Evolutionary conservation across 2,329 filamentous ascomycete genomes (phyloP).

Genomic region (Phyllosticta paracitricarpa): DNA sequence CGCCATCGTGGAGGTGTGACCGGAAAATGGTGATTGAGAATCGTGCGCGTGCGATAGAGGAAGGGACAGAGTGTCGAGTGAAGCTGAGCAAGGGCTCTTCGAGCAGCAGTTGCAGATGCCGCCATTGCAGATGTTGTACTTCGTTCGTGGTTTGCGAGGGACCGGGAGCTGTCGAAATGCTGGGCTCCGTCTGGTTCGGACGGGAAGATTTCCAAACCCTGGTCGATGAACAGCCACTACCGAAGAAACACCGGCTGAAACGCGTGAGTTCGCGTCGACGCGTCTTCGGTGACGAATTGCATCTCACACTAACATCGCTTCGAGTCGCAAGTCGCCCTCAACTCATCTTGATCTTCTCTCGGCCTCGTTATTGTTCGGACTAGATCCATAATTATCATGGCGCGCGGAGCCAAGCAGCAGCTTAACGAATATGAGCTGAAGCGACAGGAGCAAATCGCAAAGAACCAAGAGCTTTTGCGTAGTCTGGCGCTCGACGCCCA

Average conservation of each 20-base stretch:
- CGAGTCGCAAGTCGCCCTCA: not conserved
- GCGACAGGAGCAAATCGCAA: constrained; percentile 74
- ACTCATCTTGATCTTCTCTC: not conserved
- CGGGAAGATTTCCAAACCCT: not conserved
- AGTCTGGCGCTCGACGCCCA: constrained; percentile 60
- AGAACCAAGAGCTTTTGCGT: constrained; percentile 72
- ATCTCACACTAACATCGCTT: constrained; percentile 3
- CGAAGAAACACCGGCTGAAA: not conserved
- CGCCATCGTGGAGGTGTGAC: not conserved
- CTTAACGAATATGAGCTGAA: constrained; percentile 82
- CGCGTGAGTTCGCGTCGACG: constrained; percentile 10
- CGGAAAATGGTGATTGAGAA: constrained; percentile 21
- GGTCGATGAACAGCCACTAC: not conserved
- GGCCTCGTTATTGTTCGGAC: not conserved
- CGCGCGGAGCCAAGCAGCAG: constrained; percentile 33
- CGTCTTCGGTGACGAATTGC: not conserved
- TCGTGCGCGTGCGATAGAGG: constrained; percentile 61
- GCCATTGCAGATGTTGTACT: not conserved
- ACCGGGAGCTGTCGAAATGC: not conserved
- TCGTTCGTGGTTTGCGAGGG: not conserved
- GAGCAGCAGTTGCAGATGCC: not conserved
- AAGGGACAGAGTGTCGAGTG: constrained; percentile 48
- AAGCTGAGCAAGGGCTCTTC: not conserved
- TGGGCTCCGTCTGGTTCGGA: too few species aligned
- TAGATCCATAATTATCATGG: constrained; percentile 17